A percentile compares a stretch with the other conserved stretches of the same genome.
These are phyloP conservation scores for Tubosaeta sp. DNA, from an alignment of 768 basidiomycete species.

Conservation along the genomic window DNA sequence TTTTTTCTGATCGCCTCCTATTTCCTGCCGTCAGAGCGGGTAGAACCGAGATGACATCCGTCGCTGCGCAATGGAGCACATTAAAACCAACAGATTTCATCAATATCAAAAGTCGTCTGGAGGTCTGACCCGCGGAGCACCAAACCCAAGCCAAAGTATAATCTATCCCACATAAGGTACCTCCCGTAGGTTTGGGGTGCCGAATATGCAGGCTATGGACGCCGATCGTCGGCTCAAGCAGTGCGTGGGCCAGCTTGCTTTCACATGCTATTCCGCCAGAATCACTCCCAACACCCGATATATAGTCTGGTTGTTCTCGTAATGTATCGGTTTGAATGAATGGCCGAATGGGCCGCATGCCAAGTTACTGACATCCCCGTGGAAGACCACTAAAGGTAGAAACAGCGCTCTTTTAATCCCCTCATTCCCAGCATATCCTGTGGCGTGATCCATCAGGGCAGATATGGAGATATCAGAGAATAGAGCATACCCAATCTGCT, in stretches of 20 bases:
- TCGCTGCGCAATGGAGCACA: conserved; percentile 46
- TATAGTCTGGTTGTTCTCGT: conserved; percentile 11
- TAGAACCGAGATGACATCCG: conserved; percentile 48
- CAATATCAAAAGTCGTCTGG: conserved; percentile 49
- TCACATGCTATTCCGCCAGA: conserved; percentile 9
- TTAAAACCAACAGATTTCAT: conserved; percentile 51
- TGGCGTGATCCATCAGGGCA: conserved; percentile 7
- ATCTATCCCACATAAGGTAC: conserved; percentile 18
- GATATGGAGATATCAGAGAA: conserved; percentile 1
- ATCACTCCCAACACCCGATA: neutral
- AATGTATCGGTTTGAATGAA: conserved; percentile 5
- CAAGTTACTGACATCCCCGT: neutral
- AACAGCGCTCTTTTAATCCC: conserved; percentile 77
- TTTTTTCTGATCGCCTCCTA: conserved; percentile 7
- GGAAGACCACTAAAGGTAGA: conserved; percentile 52
- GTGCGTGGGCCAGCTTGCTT: neutral
- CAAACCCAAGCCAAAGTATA: conserved; percentile 7
- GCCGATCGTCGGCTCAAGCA: neutral
- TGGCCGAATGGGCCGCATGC: neutral
- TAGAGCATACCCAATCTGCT: conserved; percentile 74
- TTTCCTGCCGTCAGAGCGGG: conserved; percentile 41
- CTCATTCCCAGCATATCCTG: conserved; percentile 79
- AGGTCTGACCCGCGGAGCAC: conserved; percentile 37
- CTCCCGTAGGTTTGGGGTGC: conserved; percentile 11
- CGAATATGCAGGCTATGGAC: neutral